Evolutionary conservation across 2,329 filamentous ascomycete species (phyloP), one percentile per base, ranked within the genome.

Genomic region (Aureobasidium pullulans): DNA sequence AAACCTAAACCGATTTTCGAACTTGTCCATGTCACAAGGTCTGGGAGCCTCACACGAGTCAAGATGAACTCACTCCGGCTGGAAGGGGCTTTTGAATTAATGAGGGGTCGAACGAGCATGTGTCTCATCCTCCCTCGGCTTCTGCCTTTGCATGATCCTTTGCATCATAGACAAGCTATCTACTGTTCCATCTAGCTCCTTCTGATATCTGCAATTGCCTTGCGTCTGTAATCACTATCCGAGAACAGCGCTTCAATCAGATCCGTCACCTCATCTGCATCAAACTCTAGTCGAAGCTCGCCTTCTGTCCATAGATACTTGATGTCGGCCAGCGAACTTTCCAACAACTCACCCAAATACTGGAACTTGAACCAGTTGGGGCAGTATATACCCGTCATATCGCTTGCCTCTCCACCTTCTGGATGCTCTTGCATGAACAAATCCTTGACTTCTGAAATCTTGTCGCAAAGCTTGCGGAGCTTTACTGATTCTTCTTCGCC

Each of bases 321-420:
- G 71, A 87, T 86, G 66, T 87, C 84, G 19, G 81, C 84, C 15
- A 87, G 71, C 50, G 78, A 83, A 59, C 81, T 81, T 57, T 86
- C 84, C 56, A 87, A 68, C 46, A 87, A 84, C 64, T 86, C 84
- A 43, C 79, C 73, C 56, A 87, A 68, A 64, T 86, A 86, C 67
- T 85, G 83, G 66, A 86, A 86, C 61, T 83, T 83, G 62, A 86
- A 75, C 84, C 84, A 87, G 63, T 80, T 81, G 4, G 80, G 77
- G 48, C 82, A 81, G 63, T 86, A 86, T 9, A 86, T 75, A 28
- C 81, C 81, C 4, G 81, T 83, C 74, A 84, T 81, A 42, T 78
- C 76, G 23, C 65, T 63, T n/a, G 75, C 74, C 31, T 79, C 70
- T 6, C 70, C 63, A 6, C 64, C 65, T 23, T 68, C 66, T 5